Conservation (phyloP, 352 stramenopile genomes). For the Globisporangium perplexum region DNA sequence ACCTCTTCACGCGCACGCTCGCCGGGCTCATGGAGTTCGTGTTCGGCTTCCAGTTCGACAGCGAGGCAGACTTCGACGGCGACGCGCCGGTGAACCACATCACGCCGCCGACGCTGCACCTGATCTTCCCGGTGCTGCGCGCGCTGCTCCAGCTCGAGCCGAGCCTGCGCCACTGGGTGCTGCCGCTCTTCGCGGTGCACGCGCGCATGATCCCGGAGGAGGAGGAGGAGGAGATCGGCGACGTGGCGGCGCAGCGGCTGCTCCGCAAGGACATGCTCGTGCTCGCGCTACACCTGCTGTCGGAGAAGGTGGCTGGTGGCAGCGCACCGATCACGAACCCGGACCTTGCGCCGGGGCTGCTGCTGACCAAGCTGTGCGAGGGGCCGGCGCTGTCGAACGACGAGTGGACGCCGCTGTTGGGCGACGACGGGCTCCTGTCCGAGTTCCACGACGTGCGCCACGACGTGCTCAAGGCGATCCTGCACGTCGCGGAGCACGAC, state of each 20-base stretch:
- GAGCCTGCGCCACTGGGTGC: slow-evolving; percentile 52
- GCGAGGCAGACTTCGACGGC: slow-evolving; percentile 67
- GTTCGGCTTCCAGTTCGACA: slow-evolving; percentile 81
- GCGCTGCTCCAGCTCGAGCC: slow-evolving; percentile 42
- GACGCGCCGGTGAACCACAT: slow-evolving; percentile 61
- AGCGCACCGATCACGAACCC: slow-evolving; percentile 58
- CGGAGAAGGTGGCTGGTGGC: slow-evolving; percentile 40
- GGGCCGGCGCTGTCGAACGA: slow-evolving; percentile 42
- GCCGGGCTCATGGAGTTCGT: slow-evolving; percentile 65
- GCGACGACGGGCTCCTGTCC: slow-evolving; percentile 65
- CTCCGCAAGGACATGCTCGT: slow-evolving; percentile 76
- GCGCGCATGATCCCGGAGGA: slow-evolving; percentile 85
- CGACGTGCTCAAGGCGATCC: slow-evolving; percentile 52
- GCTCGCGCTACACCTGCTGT: slow-evolving; percentile 55
- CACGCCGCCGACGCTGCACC: slow-evolving; percentile 65
- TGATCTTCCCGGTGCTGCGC: slow-evolving; percentile 74
- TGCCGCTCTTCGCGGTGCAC: slow-evolving; percentile 75
- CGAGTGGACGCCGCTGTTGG: slow-evolving; percentile 70
- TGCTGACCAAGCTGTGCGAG: slow-evolving; percentile 55
- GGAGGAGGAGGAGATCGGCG: slow-evolving; percentile 85
- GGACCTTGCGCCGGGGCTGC: slow-evolving; percentile 42
- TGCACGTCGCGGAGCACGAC: slow-evolving; percentile 52
- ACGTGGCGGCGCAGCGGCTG: slow-evolving; percentile 65
- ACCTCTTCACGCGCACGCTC: slow-evolving; percentile 56
- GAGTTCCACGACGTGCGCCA: slow-evolving; percentile 43